These are phyloP conservation scores for Chlorella sp. DNA, from an alignment of 139 green algal species.

Conservation along the genomic window DNA sequence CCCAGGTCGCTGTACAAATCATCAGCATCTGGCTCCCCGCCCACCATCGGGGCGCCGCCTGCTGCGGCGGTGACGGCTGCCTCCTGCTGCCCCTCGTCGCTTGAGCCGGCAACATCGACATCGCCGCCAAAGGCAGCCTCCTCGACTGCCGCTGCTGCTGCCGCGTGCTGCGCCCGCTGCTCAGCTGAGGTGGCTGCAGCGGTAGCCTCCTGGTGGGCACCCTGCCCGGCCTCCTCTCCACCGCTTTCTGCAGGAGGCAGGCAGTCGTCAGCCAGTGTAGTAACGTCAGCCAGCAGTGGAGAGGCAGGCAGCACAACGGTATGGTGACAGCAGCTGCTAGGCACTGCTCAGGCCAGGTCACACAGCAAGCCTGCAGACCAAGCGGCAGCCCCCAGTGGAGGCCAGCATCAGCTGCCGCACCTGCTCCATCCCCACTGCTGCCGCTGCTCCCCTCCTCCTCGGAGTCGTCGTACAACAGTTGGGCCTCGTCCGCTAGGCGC, in stretches of 20 bases:
- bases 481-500: too few relatives aligned
- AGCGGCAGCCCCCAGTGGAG: not conserved
- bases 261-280: not conserved
- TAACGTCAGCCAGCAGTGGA: too few relatives aligned
- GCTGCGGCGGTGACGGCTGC: not conserved
- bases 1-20: conserved; percentile 14
- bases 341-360: too few relatives aligned
- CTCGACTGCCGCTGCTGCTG: not conserved
- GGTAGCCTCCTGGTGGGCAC: not conserved
- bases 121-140: not conserved
- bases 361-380: too few relatives aligned
- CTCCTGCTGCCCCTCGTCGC: not conserved
- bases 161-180: not conserved
- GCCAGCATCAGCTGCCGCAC: too few relatives aligned
- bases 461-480: too few relatives aligned
- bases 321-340: too few relatives aligned
- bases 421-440: too few relatives aligned
- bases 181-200: not conserved
- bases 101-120: not conserved
- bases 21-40: not conserved
- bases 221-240: not conserved
- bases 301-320: too few relatives aligned
- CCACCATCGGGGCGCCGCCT: not conserved
- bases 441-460: too few relatives aligned
- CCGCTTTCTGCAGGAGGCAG: not conserved